phyloP scores from a whole-genome alignment of 2,329 filamentous ascomycete species.

The Aureobasidium subglaciale region DNA sequence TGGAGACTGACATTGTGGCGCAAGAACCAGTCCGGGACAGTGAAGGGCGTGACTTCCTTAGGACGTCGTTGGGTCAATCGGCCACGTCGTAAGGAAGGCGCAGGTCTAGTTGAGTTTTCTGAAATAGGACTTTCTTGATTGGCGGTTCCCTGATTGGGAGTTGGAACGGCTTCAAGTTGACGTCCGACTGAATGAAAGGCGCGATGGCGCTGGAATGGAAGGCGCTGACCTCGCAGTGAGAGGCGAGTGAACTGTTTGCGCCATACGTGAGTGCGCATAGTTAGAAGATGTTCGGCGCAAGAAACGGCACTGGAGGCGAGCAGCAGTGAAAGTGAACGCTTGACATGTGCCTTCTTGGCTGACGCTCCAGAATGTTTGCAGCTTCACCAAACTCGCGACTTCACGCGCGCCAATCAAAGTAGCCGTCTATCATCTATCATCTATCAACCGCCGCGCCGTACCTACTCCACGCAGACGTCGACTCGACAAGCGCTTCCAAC shows the following conservation, averaged over 20 bases:
- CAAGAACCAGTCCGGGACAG: conserved; percentile 32
- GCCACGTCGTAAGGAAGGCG: neutral
- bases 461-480: neutral
- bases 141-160: neutral
- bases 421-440: neutral
- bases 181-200: conserved; percentile 21
- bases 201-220: conserved; percentile 16
- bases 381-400: conserved; percentile 1
- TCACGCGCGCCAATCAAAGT: neutral
- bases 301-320: no score
- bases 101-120: neutral
- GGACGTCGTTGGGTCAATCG: neutral
- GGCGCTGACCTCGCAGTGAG: conserved; percentile 14
- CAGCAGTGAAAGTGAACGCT: conserved; percentile 5
- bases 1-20: conserved; percentile 29
- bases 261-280: conserved; percentile 19
- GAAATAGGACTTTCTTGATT: neutral
- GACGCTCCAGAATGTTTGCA: conserved; percentile 6
- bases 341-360: conserved; percentile 4
- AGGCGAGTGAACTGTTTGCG: conserved; percentile 17
- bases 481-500: neutral
- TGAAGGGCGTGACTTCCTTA: conserved; percentile 14
- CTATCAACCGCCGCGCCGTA: neutral
- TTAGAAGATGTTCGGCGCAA: neutral
- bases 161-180: conserved; percentile 2